These are phyloP conservation scores for Ceratobasidium sp. DNA, from an alignment of 1,284 basidiomycete genomes.

Conservation along the genomic window DNA sequence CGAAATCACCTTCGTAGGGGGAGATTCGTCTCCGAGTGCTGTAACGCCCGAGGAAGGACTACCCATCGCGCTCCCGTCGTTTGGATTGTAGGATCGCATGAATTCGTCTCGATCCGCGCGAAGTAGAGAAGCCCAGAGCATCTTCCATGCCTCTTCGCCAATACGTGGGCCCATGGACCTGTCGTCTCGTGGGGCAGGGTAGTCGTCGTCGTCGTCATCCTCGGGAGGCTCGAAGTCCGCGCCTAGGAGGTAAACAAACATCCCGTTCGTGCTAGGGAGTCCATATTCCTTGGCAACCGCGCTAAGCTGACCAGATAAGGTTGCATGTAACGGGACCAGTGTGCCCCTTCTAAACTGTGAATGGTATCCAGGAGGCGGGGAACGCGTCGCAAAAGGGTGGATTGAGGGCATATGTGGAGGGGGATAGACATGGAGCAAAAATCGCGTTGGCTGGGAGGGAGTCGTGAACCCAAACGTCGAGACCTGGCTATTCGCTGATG, in stretches of 20 bases:
- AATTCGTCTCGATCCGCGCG: conserved; percentile 70
- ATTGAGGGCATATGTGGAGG: conserved; percentile 73
- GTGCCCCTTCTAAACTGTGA: conserved; percentile 78
- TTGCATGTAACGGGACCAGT: conserved; percentile 76
- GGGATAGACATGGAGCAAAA: conserved; percentile 79
- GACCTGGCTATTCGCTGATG: conserved; percentile 55
- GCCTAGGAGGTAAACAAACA: conserved; percentile 77
- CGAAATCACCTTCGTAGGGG: conserved; percentile 22
- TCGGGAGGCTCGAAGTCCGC: conserved; percentile 46
- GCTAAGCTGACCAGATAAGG: conserved; percentile 72
- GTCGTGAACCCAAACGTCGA: conserved; percentile 53
- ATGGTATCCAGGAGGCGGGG: conserved; percentile 73
- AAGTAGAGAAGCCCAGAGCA: conserved; percentile 78
- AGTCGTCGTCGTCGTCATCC: conserved; percentile 57
- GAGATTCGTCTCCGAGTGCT: conserved; percentile 38
- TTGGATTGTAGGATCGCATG: conserved; percentile 51
- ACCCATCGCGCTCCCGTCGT: conserved; percentile 28
- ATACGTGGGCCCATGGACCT: conserved; percentile 58
- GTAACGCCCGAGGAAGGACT: conserved; percentile 37
- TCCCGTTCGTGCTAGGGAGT: conserved; percentile 78
- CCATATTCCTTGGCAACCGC: conserved; percentile 91
- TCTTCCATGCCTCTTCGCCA: conserved; percentile 84
- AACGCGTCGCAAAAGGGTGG: conserved; percentile 60
- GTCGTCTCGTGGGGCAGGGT: conserved; percentile 56
- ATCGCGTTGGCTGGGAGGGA: conserved; percentile 63